A percentile compares a stretch with the other conserved stretches of the same genome.
Evolutionary conservation across 441 rosid species (phyloP).

Genomic region (Theobroma grandiflorum): DNA sequence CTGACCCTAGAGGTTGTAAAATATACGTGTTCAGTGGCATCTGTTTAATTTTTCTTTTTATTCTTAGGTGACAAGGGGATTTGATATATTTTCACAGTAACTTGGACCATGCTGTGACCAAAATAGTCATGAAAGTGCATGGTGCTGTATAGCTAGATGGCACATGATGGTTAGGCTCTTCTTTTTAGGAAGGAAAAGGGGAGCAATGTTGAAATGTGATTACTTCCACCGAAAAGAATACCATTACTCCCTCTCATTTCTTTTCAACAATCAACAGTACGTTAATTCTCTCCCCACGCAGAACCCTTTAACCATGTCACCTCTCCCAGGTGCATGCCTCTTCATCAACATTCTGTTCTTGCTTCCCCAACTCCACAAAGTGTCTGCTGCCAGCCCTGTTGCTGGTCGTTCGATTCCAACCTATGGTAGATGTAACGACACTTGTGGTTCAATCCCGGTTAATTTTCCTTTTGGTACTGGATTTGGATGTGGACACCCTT

Average conservation of each 20-base stretch:
- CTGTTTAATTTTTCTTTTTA: background rate
- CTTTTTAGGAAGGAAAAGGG: constrained; percentile 50
- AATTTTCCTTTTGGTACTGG: constrained; percentile 65
- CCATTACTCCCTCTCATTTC: constrained; percentile 18
- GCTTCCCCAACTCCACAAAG: constrained; percentile 22
- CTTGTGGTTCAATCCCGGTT: constrained; percentile 57
- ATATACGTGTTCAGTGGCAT: background rate
- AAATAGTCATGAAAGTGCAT: constrained; percentile 25
- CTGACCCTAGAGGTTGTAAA: background rate
- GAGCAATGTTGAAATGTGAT: constrained; percentile 31
- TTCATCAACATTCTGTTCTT: constrained; percentile 37
- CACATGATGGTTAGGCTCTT: constrained; percentile 37
- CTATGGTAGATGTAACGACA: constrained; percentile 47
- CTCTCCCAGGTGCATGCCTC: constrained; percentile 32
- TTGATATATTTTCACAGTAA: background rate
- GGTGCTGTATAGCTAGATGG: constrained; percentile 49
- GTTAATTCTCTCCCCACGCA: constrained; percentile 20
- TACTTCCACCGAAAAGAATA: constrained; percentile 38
- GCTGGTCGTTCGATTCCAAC: constrained; percentile 40
- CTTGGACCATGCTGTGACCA: background rate
- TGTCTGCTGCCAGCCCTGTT: constrained; percentile 32
- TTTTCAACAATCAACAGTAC: constrained; percentile 18
- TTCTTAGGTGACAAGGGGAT: background rate
- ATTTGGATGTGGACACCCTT: constrained; percentile 72
- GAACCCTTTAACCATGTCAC: constrained; percentile 44